Percentiles rank a stretch among this genome's conserved stretches.
phyloP scores from a whole-genome alignment of 192 early-diverging fungal species.

The Entomortierella chlamydospora region DNA sequence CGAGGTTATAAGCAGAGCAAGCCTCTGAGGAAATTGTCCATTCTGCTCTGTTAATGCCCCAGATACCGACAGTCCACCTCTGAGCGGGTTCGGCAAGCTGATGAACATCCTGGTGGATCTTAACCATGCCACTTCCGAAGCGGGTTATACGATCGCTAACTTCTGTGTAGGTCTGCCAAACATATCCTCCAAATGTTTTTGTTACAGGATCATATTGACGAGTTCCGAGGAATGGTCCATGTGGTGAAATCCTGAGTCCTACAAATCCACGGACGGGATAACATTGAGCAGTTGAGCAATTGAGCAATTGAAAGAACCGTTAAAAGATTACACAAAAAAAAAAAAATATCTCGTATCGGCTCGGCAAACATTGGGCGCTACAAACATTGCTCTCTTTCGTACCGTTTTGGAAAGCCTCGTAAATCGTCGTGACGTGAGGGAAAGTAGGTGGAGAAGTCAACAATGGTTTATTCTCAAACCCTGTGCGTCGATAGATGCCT shows the following conservation, averaged over 20 bases:
- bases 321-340: neutral
- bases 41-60: constrained; percentile 80
- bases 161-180: constrained; percentile 78
- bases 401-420: constrained; percentile 51
- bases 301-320: no score
- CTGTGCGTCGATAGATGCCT: constrained; percentile 51
- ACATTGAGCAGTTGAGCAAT: no score
- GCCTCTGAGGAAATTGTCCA: constrained; percentile 81
- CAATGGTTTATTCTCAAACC: constrained; percentile 18
- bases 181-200: constrained; percentile 69
- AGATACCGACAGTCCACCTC: constrained; percentile 71
- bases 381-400: neutral
- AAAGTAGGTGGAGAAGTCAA: constrained; percentile 11
- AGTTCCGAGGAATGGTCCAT: constrained; percentile 70
- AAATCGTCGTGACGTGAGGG: constrained; percentile 43
- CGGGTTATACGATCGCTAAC: constrained; percentile 67
- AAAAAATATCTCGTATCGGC: neutral
- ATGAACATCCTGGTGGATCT: constrained; percentile 49
- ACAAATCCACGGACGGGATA: neutral
- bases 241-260: constrained; percentile 62
- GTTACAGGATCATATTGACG: constrained; percentile 66
- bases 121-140: constrained; percentile 79
- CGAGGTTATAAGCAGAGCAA: constrained; percentile 70
- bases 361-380: neutral
- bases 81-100: constrained; percentile 18